Evolutionary conservation across 768 basidiomycete species (phyloP), one percentile per base, ranked within the genome.

Genomic region (Tubosaeta brunneosetosa): DNA sequence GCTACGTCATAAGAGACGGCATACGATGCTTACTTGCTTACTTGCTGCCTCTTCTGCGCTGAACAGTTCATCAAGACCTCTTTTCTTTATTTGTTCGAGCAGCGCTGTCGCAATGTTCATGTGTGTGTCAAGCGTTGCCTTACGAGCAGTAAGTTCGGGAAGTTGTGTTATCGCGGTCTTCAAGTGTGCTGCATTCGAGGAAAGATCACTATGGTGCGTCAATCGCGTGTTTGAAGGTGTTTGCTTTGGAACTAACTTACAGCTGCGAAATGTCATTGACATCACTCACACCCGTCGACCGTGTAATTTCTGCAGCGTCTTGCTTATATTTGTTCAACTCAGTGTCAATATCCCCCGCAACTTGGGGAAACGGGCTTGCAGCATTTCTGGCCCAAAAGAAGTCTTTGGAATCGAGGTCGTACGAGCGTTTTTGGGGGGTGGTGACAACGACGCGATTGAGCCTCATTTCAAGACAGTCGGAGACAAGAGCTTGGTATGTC

Each of bases 351-450:
- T 98, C 95, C 66, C 97, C 97, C 2, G 97, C 95, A 4, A 99
- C 97, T 60, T 97, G 91, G 36, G 97, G 97, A 78, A 99, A 99
- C 5, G 95, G 95, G 55, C 89, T 91, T 8, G 91, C 85, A 1
- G 94, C 92, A 63, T 98, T 97, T 67, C 90, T 92, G 2, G 85
- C 88, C 97, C 97, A 99, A 76, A 99, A 99, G 72, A 97, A 99
- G 70, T 99, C 97, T 64, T 95, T 97, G 19, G 91, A 86, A 70
- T 98, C 97, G 32, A 99, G 84, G 71, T 99, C 97, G 61, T 98
- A 97, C 1, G 91, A 85, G 47, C 80, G 73, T 70, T 73, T 92
- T 87, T 71, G 86, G 49, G 86, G 79, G 47, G 80, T 79, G 1
- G 83, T 77, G 31, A 99, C 86, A 1, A 91, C 84, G 6, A 99